phyloP scores from a whole-genome alignment of 345 rosid species.

The Heritiera fomes region DNA sequence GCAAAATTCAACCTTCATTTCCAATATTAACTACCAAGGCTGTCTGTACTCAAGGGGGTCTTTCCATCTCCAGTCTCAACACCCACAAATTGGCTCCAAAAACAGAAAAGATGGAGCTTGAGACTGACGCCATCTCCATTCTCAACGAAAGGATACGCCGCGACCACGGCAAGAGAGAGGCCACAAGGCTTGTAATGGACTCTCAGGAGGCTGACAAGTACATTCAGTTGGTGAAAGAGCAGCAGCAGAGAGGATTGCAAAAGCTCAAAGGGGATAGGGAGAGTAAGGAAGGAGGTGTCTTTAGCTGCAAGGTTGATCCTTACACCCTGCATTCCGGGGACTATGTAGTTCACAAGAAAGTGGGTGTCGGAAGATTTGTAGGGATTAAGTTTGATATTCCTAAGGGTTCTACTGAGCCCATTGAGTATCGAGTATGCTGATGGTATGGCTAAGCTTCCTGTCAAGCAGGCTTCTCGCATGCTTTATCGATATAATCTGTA shows the following conservation, averaged over 20 bases:
- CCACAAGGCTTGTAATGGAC: conserved; percentile 57
- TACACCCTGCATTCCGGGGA: conserved; percentile 70
- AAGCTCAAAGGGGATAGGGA: conserved; percentile 71
- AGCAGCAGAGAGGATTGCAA: conserved; percentile 87
- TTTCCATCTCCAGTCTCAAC: conserved; percentile 32
- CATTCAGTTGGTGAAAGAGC: conserved; percentile 75
- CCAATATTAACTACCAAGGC: conserved; percentile 36
- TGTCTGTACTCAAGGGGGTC: conserved; percentile 41
- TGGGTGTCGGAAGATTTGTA: conserved; percentile 85
- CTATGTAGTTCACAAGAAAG: conserved; percentile 94
- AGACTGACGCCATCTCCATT: conserved; percentile 59
- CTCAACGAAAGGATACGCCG: conserved; percentile 82
- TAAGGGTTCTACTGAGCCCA: conserved; percentile 57
- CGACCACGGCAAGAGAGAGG: conserved; percentile 60
- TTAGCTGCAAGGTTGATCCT: conserved; percentile 90
- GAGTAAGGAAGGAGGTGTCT: conserved; percentile 37
- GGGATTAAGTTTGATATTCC: conserved; percentile 77
- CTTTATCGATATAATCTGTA: conserved; percentile 91
- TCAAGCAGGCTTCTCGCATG: conserved; percentile 82
- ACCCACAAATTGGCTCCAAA: conserved; percentile 35
- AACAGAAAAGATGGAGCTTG: conserved; percentile 44
- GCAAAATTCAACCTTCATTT: conserved; percentile 20
- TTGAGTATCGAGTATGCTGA: conserved; percentile 91
- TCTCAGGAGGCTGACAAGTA: conserved; percentile 85
- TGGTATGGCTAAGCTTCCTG: conserved; percentile 97